Percentiles rank a stretch among this genome's conserved stretches.
Evolutionary conservation across 2,329 filamentous ascomycete species (phyloP).

Genomic region (Stachybotrys echinatus): DNA sequence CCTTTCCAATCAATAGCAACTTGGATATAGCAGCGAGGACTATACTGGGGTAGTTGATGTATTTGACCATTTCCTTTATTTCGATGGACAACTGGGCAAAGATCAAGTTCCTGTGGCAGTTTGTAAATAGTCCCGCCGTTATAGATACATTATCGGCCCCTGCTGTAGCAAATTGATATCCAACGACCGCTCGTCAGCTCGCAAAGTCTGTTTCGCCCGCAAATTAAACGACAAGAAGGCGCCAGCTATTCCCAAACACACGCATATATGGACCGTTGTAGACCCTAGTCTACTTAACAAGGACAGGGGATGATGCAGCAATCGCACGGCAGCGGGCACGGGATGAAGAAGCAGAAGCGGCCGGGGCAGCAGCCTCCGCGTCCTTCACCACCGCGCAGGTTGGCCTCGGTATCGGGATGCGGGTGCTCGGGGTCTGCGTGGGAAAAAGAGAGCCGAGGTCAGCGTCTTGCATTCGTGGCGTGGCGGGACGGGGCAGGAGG

Average conservation of each 20-base stretch:
- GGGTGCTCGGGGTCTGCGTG: constrained; percentile 5
- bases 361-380: constrained; percentile 17
- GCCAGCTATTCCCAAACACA: background rate
- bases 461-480: background rate
- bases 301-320: constrained; percentile 25
- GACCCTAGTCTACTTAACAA: background rate
- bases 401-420: constrained; percentile 4
- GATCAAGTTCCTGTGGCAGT: no score
- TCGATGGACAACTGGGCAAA: no score
- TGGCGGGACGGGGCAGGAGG: no score
- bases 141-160: background rate
- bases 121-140: no score
- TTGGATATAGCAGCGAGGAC: no score
- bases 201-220: background rate
- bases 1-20: no score
- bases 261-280: background rate
- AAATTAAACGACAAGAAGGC: background rate
- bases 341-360: constrained; percentile 32
- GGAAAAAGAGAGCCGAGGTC: background rate
- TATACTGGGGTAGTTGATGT: no score
- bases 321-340: constrained; percentile 31
- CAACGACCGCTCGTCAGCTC: background rate
- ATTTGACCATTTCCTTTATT: no score
- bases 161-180: background rate
- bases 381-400: constrained; percentile 4